phyloP scores from a whole-genome alignment of 2,329 filamentous ascomycete species.

The Teratosphaeria nubilosa region DNA sequence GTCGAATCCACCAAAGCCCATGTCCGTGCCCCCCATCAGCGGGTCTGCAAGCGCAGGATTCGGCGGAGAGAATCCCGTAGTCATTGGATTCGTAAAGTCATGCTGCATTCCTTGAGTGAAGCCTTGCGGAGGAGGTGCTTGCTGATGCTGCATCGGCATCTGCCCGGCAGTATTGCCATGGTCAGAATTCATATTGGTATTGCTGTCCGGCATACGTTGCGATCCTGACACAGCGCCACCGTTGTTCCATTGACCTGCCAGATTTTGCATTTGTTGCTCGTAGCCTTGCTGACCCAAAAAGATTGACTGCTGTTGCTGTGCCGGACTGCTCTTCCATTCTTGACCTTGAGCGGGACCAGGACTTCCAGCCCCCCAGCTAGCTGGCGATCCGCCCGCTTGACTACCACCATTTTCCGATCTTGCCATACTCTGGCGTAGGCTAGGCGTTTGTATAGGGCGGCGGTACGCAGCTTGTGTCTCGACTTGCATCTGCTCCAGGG shows the following conservation, averaged over 20 bases:
- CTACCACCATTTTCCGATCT: neutral
- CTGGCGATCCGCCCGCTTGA: conserved; percentile 4
- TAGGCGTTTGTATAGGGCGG: conserved; percentile 23
- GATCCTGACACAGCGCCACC: neutral
- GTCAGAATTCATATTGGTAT: neutral
- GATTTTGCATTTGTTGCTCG: neutral
- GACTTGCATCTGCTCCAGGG: conserved; percentile 26
- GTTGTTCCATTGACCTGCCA: neutral
- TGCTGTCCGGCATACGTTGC: neutral
- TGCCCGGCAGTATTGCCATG: neutral
- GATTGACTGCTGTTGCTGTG: conserved; percentile 4
- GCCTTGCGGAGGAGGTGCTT: conserved; percentile 1
- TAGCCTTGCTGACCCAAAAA: neutral
- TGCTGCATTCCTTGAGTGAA: neutral
- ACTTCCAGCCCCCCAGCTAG: conserved; percentile 18
- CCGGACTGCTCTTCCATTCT: conserved; percentile 1
- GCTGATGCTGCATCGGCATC: neutral
- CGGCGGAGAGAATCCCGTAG: neutral
- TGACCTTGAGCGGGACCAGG: conserved; percentile 9
- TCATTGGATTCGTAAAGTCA: neutral
- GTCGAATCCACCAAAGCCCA: neutral
- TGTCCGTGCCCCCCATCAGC: neutral
- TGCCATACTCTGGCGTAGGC: conserved; percentile 16
- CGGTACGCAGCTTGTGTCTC: conserved; percentile 26
- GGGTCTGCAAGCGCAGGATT: neutral